A percentile compares a stretch with the other conserved stretches of the same genome.
phyloP scores from a whole-genome alignment of 2,329 filamentous ascomycete species.

The Truncatella angustata region DNA sequence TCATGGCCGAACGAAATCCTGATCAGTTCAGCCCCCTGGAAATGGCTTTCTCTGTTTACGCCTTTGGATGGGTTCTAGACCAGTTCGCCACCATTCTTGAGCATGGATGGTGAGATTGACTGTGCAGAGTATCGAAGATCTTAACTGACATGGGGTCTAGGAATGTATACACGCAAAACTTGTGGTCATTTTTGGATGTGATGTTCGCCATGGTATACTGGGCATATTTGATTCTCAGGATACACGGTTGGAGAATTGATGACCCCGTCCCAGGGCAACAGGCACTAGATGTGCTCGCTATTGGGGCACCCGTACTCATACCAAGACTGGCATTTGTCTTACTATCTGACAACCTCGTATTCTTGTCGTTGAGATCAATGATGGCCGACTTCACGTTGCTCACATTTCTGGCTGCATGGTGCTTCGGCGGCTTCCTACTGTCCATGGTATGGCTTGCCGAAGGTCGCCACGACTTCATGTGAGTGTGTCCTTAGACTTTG shows the following conservation, averaged over 20 bases:
- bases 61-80: constrained; percentile 76
- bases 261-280: constrained; percentile 55
- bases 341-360: constrained; percentile 80
- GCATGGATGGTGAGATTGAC: constrained; percentile 58
- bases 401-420: constrained; percentile 75
- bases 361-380: constrained; percentile 79
- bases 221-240: constrained; percentile 65
- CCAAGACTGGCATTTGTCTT: constrained; percentile 80
- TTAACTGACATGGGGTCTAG: constrained; percentile 32
- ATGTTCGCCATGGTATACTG: constrained; percentile 72
- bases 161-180: constrained; percentile 82
- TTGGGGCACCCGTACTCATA: constrained; percentile 74
- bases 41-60: constrained; percentile 68
- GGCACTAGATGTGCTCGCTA: constrained; percentile 74
- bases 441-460: constrained; percentile 77
- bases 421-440: constrained; percentile 77
- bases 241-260: constrained; percentile 58
- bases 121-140: background rate
- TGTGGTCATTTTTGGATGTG: constrained; percentile 86
- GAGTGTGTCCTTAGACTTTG: constrained; percentile 20
- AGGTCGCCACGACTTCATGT: constrained; percentile 58
- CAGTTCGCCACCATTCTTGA: constrained; percentile 75
- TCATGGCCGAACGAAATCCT: constrained; percentile 69
- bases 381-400: constrained; percentile 82
- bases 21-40: constrained; percentile 57